Base-by-base conservation (phyloP, 1,284 basidiomycete genomes). In the Pascua guehoae region DNA sequence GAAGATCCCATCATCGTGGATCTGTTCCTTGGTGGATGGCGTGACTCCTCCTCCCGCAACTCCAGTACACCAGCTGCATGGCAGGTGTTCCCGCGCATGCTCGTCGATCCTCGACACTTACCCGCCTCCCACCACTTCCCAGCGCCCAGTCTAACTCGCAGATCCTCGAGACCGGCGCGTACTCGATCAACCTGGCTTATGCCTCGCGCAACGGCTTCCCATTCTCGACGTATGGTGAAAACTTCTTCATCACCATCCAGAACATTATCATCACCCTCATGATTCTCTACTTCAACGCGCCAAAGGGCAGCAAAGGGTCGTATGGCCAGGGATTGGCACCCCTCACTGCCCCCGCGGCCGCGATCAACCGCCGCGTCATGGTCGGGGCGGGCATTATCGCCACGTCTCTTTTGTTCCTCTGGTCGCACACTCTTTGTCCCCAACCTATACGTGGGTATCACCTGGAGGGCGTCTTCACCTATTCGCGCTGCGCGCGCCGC, bases 221-320 rank as follows among this genome's bases (percentile, higher is more conserved):
- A 0, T 94, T 96, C 81, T 91, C 89, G 41, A 96, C 94, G 1
- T 98, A 96, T 64, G 94, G 94, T 69, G 91, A 95, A 75, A 94
- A 92, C 79, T 74, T 90, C 60, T 93, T 93, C 82, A 82, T 95
- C 53, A 86, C 88, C 24, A 68, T 90, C 47, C 90, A 93, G 74
- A 92, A 93, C 77, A 80, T 86, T 63, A 64, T 88, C 75, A 89
- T 93, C 73, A 89, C 88, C 37, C 79, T 89, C 64, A 85, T 91
- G 68, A 91, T 94, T 72, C 81, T 89, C 45, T 79, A 80, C 72
- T 87, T 66, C 59, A 66, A 70, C 1, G 52, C 61, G 0, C 54
- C 63, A 0, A 54, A 51, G 43, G 40, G 48, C 15, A 8, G 53
- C 24, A 32, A 32, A 32, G 24, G 41, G 8, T 16, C 17, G 14